phyloP scores from a whole-genome alignment of 192 early-diverging fungal species.

The Coemansia sp. region DNA sequence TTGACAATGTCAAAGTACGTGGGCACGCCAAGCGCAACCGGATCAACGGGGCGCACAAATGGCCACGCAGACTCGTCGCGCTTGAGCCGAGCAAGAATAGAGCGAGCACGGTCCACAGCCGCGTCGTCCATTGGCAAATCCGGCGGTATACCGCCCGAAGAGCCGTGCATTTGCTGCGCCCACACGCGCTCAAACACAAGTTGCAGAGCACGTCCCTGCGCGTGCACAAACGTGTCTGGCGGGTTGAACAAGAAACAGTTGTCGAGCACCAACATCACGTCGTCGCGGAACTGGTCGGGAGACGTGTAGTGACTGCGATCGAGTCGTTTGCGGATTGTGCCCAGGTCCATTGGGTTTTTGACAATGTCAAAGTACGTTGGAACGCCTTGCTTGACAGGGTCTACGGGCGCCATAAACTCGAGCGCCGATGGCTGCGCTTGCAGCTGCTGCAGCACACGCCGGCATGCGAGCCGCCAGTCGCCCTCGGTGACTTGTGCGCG shows the following conservation, averaged over 20 bases:
- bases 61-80: conserved; percentile 35
- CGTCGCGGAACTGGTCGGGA: conserved; percentile 54
- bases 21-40: conserved; percentile 58
- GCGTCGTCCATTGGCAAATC: conserved; percentile 10
- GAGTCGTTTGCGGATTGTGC: conserved; percentile 63
- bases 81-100: conserved; percentile 30
- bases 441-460: conserved; percentile 42
- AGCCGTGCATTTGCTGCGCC: conserved; percentile 12
- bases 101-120: conserved; percentile 14
- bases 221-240: conserved; percentile 52
- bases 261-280: conserved; percentile 60
- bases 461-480: conserved; percentile 34
- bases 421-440: conserved; percentile 58
- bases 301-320: conserved; percentile 56
- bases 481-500: not conserved
- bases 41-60: conserved; percentile 67
- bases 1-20: conserved; percentile 68
- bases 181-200: conserved; percentile 52
- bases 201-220: conserved; percentile 57
- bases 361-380: conserved; percentile 66
- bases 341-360: conserved; percentile 72
- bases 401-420: conserved; percentile 69
- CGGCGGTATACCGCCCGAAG: not conserved
- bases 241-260: conserved; percentile 72
- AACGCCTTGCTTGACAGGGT: conserved; percentile 58